Percentiles rank a stretch among this genome's conserved stretches.
phyloP scores from a whole-genome alignment of 768 basidiomycete genomes.

The Leucosporidium scottii region DNA sequence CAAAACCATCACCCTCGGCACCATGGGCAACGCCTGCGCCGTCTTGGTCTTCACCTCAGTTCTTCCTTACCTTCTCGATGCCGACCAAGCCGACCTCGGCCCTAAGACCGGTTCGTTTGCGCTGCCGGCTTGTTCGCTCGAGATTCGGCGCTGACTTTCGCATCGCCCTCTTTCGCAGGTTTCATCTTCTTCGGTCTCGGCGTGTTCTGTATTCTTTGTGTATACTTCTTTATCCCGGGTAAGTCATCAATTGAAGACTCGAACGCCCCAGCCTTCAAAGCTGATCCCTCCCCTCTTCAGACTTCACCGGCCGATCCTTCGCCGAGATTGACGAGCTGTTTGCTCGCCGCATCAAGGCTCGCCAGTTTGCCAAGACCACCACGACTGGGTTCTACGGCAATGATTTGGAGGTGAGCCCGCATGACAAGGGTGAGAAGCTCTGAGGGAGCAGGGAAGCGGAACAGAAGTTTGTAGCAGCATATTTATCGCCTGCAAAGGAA shows the following conservation, averaged over 20 bases:
- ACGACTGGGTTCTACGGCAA: conserved; percentile 22
- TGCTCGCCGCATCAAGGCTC: conserved; percentile 28
- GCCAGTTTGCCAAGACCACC: conserved; percentile 28
- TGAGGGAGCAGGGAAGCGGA: no score
- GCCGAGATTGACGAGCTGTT: conserved; percentile 35
- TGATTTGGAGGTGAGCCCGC: background rate
- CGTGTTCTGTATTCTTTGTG: conserved; percentile 5
- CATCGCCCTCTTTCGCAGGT: no score
- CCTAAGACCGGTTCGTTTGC: no score
- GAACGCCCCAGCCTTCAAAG: no score
- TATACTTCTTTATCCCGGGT: conserved; percentile 28
- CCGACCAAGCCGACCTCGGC: conserved; percentile 24
- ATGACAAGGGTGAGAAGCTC: no score
- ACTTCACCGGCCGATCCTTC: conserved; percentile 31
- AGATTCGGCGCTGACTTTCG: no score
- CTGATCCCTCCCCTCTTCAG: background rate
- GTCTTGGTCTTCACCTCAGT: conserved; percentile 27
- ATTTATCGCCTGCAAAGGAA: no score
- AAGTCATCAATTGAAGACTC: no score
- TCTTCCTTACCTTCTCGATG: conserved; percentile 26
- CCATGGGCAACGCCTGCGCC: conserved; percentile 26
- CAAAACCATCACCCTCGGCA: conserved; percentile 29
- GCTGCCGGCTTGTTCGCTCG: no score
- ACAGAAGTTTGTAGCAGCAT: no score
- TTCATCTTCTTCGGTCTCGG: conserved; percentile 31